Evolutionary conservation across 768 basidiomycete species (phyloP), one percentile per base, ranked within the genome.

Genomic region (Dentipellis sp.): DNA sequence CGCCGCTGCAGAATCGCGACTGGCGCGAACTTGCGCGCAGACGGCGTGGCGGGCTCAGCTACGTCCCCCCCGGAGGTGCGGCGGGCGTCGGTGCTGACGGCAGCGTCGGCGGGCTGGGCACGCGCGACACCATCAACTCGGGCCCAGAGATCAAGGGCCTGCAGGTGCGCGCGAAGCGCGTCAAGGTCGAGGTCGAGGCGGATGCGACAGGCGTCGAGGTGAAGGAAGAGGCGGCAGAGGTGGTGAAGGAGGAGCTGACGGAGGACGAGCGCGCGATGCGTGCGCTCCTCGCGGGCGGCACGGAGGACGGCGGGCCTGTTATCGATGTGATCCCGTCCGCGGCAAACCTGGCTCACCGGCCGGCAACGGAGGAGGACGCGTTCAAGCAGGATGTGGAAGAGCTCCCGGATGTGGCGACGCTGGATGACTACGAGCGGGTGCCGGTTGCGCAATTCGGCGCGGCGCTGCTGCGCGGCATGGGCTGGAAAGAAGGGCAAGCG

Each of bases 401-500:
- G 12, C 79, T 95, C 5, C 91, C 91, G 0, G 87, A 88, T 7
- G 68, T 70, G 53, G 83, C 94, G 1, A 83, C 88, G 0, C 70
- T 89, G 16, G 84, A 89, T 0, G 95, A 94, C 68, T 99, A 98
- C 66, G 81, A 82, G 37, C 86, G 92, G 17, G 82, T 97, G 0
- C 97, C 97, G 0, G 85, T 99, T 14, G 85, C 88, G 5, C 87
- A 91, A 55, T 99, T 98, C 62, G 95, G 97, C 6, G 84, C 88
- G 4, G 97, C 97, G 7, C 79, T 98, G 63, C 75, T 97, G 4
- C 80, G 94, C 47, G 95, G 95, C 0, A 98, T 98, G 97, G 94
- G 94, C 2, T 97, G 93, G 93, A 89, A 89, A 58, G 84, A 88
- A 37, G 88, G 89, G 0, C 79, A 79, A 3, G 82, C 85, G 4